Evolutionary conservation across 1,139 yeast genomes (phyloP).

Genomic region (Candida sanyaensis): DNA sequence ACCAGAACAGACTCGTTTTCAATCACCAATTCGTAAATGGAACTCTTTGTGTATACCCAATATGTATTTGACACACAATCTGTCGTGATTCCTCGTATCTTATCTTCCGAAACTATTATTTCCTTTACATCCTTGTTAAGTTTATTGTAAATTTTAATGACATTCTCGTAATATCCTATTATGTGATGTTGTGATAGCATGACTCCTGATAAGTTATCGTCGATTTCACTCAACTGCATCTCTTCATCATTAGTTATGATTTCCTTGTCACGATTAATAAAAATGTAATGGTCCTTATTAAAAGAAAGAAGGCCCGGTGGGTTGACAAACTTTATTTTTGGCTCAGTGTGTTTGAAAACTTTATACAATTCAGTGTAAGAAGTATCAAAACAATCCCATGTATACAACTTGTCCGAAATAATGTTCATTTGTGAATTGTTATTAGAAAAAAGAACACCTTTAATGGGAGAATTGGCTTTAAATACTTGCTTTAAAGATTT

Average conservation of each 20-base stretch:
- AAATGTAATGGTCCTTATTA: slow-evolving; percentile 7
- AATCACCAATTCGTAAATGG: slow-evolving; percentile 53
- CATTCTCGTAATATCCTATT: slow-evolving; percentile 18
- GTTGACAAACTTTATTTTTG: slow-evolving; percentile 11
- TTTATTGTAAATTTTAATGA: slow-evolving; percentile 27
- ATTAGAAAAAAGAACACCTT: slow-evolving; percentile 26
- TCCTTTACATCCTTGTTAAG: slow-evolving; percentile 18
- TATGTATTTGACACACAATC: slow-evolving; percentile 49
- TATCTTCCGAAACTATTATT: slow-evolving; percentile 27
- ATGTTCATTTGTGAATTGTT: slow-evolving; percentile 26
- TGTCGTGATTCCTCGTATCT: slow-evolving; percentile 56
- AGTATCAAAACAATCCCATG: slow-evolving; percentile 41
- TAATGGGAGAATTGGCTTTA: slow-evolving; percentile 16
- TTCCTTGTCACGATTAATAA: slow-evolving; percentile 16
- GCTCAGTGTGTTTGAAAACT: slow-evolving; percentile 27
- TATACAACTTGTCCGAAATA: slow-evolving; percentile 20
- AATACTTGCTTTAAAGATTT: slow-evolving; percentile 33
- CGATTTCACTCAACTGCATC: slow-evolving; percentile 16
- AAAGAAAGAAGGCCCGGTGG: slow-evolving; percentile 6
- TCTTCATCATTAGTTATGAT: slow-evolving; percentile 31
- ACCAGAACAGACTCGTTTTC: slow-evolving; percentile 71
- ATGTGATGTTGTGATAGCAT: slow-evolving; percentile 30
- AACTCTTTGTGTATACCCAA: slow-evolving; percentile 21
- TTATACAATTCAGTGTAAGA: slow-evolving; percentile 28
- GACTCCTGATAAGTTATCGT: slow-evolving; percentile 10